A percentile compares a stretch with the other conserved stretches of the same genome.
Evolutionary conservation across 495 filamentous ascomycete species (phyloP).

Genomic region (Terfezia boudieri): DNA sequence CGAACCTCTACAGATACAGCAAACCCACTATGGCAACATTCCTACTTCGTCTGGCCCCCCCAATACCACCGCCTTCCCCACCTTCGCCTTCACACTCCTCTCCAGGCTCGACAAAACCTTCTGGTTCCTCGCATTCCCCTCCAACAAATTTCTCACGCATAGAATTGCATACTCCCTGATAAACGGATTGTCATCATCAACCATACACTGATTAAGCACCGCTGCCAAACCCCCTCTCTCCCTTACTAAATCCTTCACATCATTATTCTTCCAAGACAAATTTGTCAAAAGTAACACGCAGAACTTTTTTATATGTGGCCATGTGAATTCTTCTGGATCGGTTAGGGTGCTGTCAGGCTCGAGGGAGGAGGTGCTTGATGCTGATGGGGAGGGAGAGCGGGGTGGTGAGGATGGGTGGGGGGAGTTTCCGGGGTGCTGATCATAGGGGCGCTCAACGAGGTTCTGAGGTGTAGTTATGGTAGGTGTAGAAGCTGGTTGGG

Average conservation of each 20-base stretch:
- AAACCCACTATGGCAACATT: too few species aligned
- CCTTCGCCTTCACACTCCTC: too few species aligned
- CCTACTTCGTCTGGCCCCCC: too few species aligned
- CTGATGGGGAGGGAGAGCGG: neutral
- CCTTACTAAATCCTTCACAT: conserved; percentile 15
- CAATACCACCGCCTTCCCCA: too few species aligned
- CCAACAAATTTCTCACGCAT: conserved; percentile 48
- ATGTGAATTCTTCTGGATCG: conserved; percentile 19
- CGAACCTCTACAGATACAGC: too few species aligned
- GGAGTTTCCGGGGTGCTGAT: conserved; percentile 1
- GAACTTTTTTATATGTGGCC: conserved; percentile 19
- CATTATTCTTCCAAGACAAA: conserved; percentile 15
- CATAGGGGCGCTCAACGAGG: conserved; percentile 18
- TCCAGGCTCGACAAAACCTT: conserved; percentile 36
- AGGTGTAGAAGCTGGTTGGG: neutral
- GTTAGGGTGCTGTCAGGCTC: conserved; percentile 15
- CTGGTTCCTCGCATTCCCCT: conserved; percentile 43
- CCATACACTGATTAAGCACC: conserved; percentile 17
- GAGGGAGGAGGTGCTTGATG: conserved; percentile 2
- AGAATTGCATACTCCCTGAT: conserved; percentile 62
- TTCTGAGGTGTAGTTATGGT: neutral
- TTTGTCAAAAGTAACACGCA: conserved; percentile 11
- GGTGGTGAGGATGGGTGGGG: neutral
- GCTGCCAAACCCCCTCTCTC: conserved; percentile 13
- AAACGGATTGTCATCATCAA: conserved; percentile 23